phyloP scores from a whole-genome alignment of 768 basidiomycete genomes.

The Amanita brunnescens region DNA sequence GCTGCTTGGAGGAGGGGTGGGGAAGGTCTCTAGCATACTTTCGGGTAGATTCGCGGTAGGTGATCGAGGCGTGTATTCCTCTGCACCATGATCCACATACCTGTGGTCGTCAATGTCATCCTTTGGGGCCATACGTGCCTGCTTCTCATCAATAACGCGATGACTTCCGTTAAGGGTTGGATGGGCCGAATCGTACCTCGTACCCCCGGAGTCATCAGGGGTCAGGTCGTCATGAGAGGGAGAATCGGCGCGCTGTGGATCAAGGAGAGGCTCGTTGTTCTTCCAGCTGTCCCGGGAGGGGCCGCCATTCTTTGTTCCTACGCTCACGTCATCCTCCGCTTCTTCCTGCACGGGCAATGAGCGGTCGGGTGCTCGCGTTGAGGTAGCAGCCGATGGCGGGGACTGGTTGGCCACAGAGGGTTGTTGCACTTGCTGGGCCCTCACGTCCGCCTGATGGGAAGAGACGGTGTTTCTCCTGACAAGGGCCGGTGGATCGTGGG shows the following conservation, averaged over 20 bases:
- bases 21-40: slow-evolving; percentile 14
- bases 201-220: slow-evolving; percentile 21
- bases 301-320: slow-evolving; percentile 23
- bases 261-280: slow-evolving; percentile 15
- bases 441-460: background rate
- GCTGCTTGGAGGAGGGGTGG: slow-evolving; percentile 9
- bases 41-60: slow-evolving; percentile 41
- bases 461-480: slow-evolving; percentile 20
- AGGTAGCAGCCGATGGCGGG: slow-evolving; percentile 44
- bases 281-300: slow-evolving; percentile 24
- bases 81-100: slow-evolving; percentile 23
- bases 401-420: slow-evolving; percentile 39
- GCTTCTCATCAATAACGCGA: slow-evolving; percentile 1
- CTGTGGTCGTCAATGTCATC: slow-evolving; percentile 16
- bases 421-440: slow-evolving; percentile 13
- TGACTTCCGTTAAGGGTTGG: background rate
- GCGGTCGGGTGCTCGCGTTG: slow-evolving; percentile 56
- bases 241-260: slow-evolving; percentile 2
- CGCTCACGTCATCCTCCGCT: slow-evolving; percentile 51
- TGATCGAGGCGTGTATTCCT: slow-evolving; percentile 58
- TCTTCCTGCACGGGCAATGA: slow-evolving; percentile 75
- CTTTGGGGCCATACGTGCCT: slow-evolving; percentile 2
- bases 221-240: slow-evolving; percentile 35
- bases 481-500: slow-evolving; percentile 36
- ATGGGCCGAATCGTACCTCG: background rate